Percentiles rank a stretch among this genome's conserved stretches.
Conservation (phyloP, 129 eudicot genomes). For the Tanacetum coccineum region DNA sequence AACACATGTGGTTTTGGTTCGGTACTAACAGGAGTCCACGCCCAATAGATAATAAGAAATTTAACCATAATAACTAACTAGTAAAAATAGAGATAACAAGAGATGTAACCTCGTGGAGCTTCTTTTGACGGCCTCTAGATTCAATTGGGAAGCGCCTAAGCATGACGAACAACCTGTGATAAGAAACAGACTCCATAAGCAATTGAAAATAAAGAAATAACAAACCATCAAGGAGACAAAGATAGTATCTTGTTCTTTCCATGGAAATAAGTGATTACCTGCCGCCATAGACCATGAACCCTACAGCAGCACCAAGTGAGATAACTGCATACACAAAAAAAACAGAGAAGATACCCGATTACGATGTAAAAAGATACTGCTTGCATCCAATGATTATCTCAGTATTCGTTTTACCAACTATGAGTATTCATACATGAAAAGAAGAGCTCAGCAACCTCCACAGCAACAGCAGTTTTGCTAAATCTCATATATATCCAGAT, state of each 20-base stretch:
- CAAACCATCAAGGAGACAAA: neutral
- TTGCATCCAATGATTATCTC: neutral
- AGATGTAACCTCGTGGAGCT: conserved; percentile 59
- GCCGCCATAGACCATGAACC: conserved; percentile 75
- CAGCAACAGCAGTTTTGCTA: conserved; percentile 32
- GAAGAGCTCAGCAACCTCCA: conserved; percentile 57
- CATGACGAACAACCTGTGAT: conserved; percentile 59
- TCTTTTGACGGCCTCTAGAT: conserved; percentile 71
- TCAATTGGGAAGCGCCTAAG: conserved; percentile 71
- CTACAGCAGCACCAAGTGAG: conserved; percentile 68
- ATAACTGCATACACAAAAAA: conserved; percentile 44
- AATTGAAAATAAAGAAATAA: conserved; percentile 1
- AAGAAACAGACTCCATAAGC: conserved; percentile 2
- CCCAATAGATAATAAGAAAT: no score
- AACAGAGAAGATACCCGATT: neutral
- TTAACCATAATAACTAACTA: neutral
- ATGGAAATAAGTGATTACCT: conserved; percentile 38
- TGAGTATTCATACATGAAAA: conserved; percentile 39
- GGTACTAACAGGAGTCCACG: no score
- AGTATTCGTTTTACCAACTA: neutral
- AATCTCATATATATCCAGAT: conserved; percentile 55
- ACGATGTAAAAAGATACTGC: neutral
- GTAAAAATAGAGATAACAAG: neutral
- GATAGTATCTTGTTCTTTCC: neutral
- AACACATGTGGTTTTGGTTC: no score